Evolutionary conservation across 2,329 filamentous ascomycete genomes (phyloP).

Genomic region (Aspergillus melleus): DNA sequence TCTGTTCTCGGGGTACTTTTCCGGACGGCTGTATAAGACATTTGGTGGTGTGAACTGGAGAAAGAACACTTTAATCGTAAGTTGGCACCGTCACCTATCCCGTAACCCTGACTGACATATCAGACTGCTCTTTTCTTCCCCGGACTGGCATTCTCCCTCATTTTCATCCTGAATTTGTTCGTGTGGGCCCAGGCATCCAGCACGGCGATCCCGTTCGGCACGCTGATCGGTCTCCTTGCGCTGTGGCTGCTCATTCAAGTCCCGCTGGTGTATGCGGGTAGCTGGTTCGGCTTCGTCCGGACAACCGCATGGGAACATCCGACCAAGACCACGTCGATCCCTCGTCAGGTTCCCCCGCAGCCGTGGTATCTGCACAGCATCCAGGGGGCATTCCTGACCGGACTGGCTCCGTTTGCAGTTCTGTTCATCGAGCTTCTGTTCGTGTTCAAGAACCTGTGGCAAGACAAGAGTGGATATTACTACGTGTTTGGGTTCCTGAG

Average conservation of each 20-base stretch:
- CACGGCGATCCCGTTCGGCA: slow-evolving; percentile 81
- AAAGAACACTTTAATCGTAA: slow-evolving; percentile 68
- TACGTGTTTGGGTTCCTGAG: slow-evolving; percentile 87
- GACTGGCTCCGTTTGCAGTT: slow-evolving; percentile 79
- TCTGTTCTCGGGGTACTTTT: slow-evolving; percentile 84
- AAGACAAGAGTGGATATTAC: slow-evolving; percentile 89
- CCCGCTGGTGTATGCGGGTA: slow-evolving; percentile 77
- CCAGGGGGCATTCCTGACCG: slow-evolving; percentile 68
- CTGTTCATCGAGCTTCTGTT: slow-evolving; percentile 86
- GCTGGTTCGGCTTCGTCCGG: slow-evolving; percentile 71
- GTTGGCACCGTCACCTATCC: slow-evolving; percentile 17
- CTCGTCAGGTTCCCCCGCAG: slow-evolving; percentile 72
- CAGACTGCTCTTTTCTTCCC: slow-evolving; percentile 75
- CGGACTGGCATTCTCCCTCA: slow-evolving; percentile 69
- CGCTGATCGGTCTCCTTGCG: slow-evolving; percentile 68
- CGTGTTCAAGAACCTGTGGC: slow-evolving; percentile 83
- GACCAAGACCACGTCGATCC: slow-evolving; percentile 70
- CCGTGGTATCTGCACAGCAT: slow-evolving; percentile 71
- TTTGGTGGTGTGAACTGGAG: slow-evolving; percentile 74
- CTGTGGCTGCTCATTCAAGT: slow-evolving; percentile 86
- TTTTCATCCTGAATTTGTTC: slow-evolving; percentile 83
- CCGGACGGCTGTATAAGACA: slow-evolving; percentile 77
- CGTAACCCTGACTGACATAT: slow-evolving; percentile 15
- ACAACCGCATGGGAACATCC: slow-evolving; percentile 75
- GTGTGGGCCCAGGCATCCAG: slow-evolving; percentile 88